Evolutionary conservation across 805 yeast species (phyloP), one percentile per base, ranked within the genome.

Genomic region (Monosporozyma aquatica): DNA sequence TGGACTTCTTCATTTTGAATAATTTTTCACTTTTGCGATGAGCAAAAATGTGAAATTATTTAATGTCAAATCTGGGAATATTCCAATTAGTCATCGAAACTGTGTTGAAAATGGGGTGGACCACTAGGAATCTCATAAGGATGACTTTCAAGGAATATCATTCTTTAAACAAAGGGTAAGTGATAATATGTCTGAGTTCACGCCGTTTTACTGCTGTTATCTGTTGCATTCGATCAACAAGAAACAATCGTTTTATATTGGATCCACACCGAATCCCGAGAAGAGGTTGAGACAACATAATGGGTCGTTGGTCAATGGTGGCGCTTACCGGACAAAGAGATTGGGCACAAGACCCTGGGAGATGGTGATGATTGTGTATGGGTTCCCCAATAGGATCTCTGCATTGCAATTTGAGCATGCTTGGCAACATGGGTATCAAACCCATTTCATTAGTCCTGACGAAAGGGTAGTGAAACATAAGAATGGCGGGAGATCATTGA

Each of bases 391-490:
- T 6, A 76, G 75, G 46, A 67, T 79, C 3, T 61, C 80, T 3
- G 94, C 94, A 0, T 61, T 86, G 40, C 89, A 78, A 58, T 85
- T 85, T 59, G 95, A 86, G 53, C 87, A 82, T 60, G 89, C 94
- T 1, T 80, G 84, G 76, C 95, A 85, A 51, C 92, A 84, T 58
- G 67, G 80, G 1, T 68, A 79, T 47, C 69, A 67, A 40, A 80
- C 94, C 0, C 65, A 87, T 29, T 85, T 77, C 53, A 75, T 84
- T 3, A 20, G 21, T 7, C 20, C 26, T 13, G 29, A 28, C 1
- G 56, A 57, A 9, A 58, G 80, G 40, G 55, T 75, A 9, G 61
- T 68, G 1, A 65, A 58, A 21, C 47, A 44, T 15, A 66, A 62
- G 45, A 56, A 57, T 4, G 58, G 67, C 13, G 73, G 75, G 0